Evolutionary conservation across 176 grass and related monocot genomes (phyloP).

Genomic region (Aechmea fasciata): DNA sequence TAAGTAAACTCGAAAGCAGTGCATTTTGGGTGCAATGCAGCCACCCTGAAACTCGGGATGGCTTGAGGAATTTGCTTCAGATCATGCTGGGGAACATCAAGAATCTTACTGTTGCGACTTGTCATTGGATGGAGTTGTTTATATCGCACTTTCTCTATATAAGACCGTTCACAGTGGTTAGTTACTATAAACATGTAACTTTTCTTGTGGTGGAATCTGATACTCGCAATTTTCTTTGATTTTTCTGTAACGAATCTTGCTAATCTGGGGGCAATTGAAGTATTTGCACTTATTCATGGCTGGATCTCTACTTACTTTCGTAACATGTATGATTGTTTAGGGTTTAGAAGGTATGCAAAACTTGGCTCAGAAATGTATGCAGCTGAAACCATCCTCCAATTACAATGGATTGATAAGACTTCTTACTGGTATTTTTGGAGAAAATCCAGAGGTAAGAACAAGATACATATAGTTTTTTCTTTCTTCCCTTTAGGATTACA

Average conservation of each 20-base stretch:
- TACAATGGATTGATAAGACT: slow-evolving; percentile 62
- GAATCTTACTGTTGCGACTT: slow-evolving; percentile 55
- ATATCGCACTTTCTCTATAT: slow-evolving; percentile 88
- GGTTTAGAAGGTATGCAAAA: slow-evolving; percentile 88
- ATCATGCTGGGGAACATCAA: slow-evolving; percentile 88
- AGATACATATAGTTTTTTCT: slow-evolving; percentile 3
- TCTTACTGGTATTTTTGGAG: slow-evolving; percentile 67
- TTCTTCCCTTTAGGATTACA: slow-evolving; percentile 12
- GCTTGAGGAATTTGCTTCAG: slow-evolving; percentile 88
- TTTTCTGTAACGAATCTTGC: background rate
- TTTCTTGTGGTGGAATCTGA: background rate
- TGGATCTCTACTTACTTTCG: no score
- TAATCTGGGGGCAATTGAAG: background rate
- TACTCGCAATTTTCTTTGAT: background rate
- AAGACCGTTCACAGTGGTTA: slow-evolving; percentile 75
- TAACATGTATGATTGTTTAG: slow-evolving; percentile 25
- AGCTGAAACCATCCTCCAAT: slow-evolving; percentile 60
- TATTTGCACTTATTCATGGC: no score
- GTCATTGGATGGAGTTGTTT: slow-evolving; percentile 89
- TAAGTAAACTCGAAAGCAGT: slow-evolving; percentile 71
- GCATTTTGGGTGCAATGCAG: slow-evolving; percentile 92
- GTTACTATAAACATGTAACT: background rate
- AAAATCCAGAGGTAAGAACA: slow-evolving; percentile 71
- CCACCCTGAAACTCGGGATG: slow-evolving; percentile 74
- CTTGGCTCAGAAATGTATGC: slow-evolving; percentile 75